Evolutionary conservation across 331 rosid species (phyloP).

Genomic region (Erythrophleum ivorense): DNA sequence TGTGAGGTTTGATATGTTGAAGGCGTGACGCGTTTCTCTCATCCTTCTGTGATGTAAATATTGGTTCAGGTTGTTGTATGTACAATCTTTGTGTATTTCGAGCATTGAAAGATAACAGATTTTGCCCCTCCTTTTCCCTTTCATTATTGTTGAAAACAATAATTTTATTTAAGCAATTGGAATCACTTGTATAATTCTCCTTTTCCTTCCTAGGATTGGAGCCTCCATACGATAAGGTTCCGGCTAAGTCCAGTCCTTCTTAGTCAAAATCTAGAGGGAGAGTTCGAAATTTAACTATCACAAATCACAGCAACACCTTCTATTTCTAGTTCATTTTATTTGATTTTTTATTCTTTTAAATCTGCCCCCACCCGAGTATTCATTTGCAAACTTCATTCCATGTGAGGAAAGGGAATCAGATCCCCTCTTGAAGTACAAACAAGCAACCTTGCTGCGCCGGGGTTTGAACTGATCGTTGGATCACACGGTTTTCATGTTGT

Average conservation of each 20-base stretch:
- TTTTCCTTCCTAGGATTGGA: neutral
- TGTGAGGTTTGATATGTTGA: conserved; percentile 39
- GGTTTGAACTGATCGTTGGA: too few relatives aligned
- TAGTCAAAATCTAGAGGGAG: neutral
- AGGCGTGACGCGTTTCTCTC: conserved; percentile 26
- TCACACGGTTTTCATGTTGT: too few relatives aligned
- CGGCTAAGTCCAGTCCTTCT: neutral
- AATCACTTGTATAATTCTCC: neutral
- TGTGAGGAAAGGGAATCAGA: too few relatives aligned
- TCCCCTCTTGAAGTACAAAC: too few relatives aligned
- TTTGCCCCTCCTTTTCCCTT: conserved; percentile 19
- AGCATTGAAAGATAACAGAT: conserved; percentile 29
- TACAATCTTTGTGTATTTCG: conserved; percentile 2
- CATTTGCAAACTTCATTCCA: neutral
- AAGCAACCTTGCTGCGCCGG: too few relatives aligned
- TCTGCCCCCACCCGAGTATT: neutral
- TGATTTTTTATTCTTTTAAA: too few relatives aligned
- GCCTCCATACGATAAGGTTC: neutral
- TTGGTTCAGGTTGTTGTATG: conserved; percentile 23
- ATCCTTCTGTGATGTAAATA: conserved; percentile 38
- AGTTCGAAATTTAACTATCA: neutral
- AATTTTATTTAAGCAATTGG: neutral
- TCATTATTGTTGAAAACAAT: neutral
- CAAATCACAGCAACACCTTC: neutral
- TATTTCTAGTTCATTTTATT: neutral